These are phyloP conservation scores for Wickerhamomyces canadensis DNA, from an alignment of 805 yeast species.

Conservation along the genomic window DNA sequence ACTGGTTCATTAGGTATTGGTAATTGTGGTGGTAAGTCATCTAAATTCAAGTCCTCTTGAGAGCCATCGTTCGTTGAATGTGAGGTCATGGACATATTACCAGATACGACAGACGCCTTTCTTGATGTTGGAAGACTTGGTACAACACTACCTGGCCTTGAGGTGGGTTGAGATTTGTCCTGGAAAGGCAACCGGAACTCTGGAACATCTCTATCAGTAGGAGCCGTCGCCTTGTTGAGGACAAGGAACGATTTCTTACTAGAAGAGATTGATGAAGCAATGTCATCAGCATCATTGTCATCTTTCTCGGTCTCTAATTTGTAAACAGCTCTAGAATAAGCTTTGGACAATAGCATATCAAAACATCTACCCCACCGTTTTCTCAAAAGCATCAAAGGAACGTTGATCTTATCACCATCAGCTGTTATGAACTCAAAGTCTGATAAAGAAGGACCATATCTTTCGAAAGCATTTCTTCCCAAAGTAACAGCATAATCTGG, in stretches of 20 bases:
- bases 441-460: conserved; percentile 55
- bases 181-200: conserved; percentile 69
- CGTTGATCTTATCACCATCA: conserved; percentile 65
- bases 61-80: conserved; percentile 22
- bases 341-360: conserved; percentile 53
- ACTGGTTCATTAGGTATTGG: conserved; percentile 53
- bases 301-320: conserved; percentile 22
- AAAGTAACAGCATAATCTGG: conserved; percentile 75
- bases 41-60: conserved; percentile 23
- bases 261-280: conserved; percentile 13
- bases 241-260: conserved; percentile 23
- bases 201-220: conserved; percentile 34
- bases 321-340: conserved; percentile 51
- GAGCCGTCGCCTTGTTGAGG: conserved; percentile 12
- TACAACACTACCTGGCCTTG: conserved; percentile 6
- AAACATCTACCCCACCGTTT: conserved; percentile 78
- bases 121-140: conserved; percentile 25
- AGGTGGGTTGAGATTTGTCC: conserved; percentile 28
- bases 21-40: conserved; percentile 45
- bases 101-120: conserved; percentile 32
- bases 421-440: conserved; percentile 68
- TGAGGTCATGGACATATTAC: conserved; percentile 24
- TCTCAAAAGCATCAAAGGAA: conserved; percentile 54
- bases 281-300: conserved; percentile 1
- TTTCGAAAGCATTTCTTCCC: conserved; percentile 68